Percentiles rank a stretch among this genome's conserved stretches.
Conservation (phyloP, 495 filamentous ascomycete genomes). For the Neurospora sp. region DNA sequence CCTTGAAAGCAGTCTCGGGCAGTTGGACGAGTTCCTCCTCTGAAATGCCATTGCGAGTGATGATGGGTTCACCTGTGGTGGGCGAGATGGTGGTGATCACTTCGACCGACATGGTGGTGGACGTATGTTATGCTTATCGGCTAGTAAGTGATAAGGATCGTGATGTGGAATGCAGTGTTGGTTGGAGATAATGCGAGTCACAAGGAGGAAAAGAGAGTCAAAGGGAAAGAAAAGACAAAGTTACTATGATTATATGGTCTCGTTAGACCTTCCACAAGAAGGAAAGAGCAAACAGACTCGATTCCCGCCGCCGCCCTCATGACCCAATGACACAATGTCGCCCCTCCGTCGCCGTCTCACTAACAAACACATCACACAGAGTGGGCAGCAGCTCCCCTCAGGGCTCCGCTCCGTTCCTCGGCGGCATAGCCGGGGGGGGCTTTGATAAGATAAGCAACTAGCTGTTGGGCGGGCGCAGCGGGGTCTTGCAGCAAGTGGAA, state of each 20-base stretch:
- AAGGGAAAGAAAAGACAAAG: background rate
- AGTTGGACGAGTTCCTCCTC: slow-evolving; percentile 54
- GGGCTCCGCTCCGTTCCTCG: background rate
- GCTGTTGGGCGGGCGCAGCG: too few species aligned
- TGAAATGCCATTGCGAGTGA: slow-evolving; percentile 63
- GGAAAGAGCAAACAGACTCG: background rate
- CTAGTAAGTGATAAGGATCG: background rate
- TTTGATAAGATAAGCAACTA: background rate
- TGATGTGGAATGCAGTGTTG: background rate
- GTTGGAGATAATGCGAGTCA: background rate
- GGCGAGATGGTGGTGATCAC: slow-evolving; percentile 83
- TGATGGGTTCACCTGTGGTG: slow-evolving; percentile 65
- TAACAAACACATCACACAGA: background rate
- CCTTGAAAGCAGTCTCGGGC: slow-evolving; percentile 53
- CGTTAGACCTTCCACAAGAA: background rate
- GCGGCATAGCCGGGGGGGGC: background rate
- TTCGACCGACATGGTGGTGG: slow-evolving; percentile 58
- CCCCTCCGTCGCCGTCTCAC: background rate
- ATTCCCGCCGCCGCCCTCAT: background rate
- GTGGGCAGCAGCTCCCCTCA: background rate
- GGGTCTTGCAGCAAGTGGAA: too few species aligned
- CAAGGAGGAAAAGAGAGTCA: background rate
- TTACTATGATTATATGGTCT: background rate
- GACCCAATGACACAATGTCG: background rate
- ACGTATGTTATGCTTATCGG: background rate